Evolutionary conservation across 768 basidiomycete species (phyloP), one percentile per base, ranked within the genome.

Genomic region (Brasilioporus rufonigricans): DNA sequence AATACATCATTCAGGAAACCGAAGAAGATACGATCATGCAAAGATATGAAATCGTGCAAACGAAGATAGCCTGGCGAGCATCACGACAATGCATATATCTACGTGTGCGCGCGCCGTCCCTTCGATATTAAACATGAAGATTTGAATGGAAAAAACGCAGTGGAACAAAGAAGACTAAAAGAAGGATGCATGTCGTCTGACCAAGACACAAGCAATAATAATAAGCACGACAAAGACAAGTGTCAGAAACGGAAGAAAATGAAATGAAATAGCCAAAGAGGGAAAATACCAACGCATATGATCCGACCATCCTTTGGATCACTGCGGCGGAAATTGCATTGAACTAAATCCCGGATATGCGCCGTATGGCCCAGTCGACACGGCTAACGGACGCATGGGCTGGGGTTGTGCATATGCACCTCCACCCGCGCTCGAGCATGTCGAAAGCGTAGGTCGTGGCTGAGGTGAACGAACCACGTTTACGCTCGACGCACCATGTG

Each of bases 311-410:
- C 33, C 14, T 4, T 23, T 5, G 16, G 5, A 23, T 58, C 24
- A 61, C 26, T 57, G 53, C 8, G 59, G 53, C 8, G 58, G 56
- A 51, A 64, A 71, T 29, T 60, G 71, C 61, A 67, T 69, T 38
- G 63, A 35, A 14, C 60, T 46, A 23, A 64, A 65, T 26, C 54
- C 54, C 14, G 63, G 23, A 52, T 67, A 65, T 26, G 57, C 32
- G 18, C 58, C 48, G 41, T 67, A 72, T 23, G 61, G 56, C 9
- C 58, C 64, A 19, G 41, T 35, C 40, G 46, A 24, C 16, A 56
- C 47, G 18, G 27, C 53, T 50, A 50, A 24, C 11, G 65, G 58
- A 32, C 65, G 65, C 33, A 57, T 59, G 8, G 63, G 63, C 41
- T 67, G 62, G 1, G 69, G 61, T 21, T 71, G 66, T 13, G 59